These are phyloP conservation scores for Penicillium sp. DNA, from an alignment of 2,329 filamentous ascomycete genomes.

Conservation along the genomic window DNA sequence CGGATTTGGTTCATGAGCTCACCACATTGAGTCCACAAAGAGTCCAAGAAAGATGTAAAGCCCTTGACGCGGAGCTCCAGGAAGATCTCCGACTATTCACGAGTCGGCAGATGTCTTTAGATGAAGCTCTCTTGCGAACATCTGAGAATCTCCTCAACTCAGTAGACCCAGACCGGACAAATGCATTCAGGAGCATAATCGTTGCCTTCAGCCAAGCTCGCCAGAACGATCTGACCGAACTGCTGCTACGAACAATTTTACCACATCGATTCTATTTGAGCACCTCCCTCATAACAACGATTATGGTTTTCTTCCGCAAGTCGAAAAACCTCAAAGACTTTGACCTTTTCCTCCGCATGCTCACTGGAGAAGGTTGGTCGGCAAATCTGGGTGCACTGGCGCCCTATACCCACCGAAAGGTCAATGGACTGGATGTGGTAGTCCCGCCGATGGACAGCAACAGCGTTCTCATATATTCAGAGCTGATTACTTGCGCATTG, in stretches of 20 bases:
- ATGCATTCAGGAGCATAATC: constrained; percentile 35
- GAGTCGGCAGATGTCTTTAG: constrained; percentile 31
- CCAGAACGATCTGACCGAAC: constrained; percentile 41
- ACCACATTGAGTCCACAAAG: constrained; percentile 19
- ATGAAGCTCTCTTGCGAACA: constrained; percentile 36
- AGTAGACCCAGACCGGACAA: constrained; percentile 38
- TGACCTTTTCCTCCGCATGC: constrained; percentile 39
- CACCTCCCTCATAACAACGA: constrained; percentile 36
- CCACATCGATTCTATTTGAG: constrained; percentile 39
- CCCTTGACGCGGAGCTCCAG: constrained; percentile 30
- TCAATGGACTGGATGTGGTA: constrained; percentile 39
- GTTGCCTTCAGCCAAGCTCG: constrained; percentile 38
- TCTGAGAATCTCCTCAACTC: constrained; percentile 37
- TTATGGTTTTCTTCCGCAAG: constrained; percentile 40
- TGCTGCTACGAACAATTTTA: constrained; percentile 39
- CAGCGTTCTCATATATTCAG: constrained; percentile 35
- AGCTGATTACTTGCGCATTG: constrained; percentile 39
- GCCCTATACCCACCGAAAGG: constrained; percentile 24
- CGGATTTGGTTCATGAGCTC: constrained; percentile 34
- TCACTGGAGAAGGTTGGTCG: constrained; percentile 36
- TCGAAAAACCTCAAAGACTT: constrained; percentile 43
- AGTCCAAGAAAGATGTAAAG: constrained; percentile 14
- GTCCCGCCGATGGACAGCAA: constrained; percentile 35
- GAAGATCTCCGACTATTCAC: constrained; percentile 31
- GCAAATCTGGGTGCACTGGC: constrained; percentile 33